Evolutionary conservation across 2,329 filamentous ascomycete species (phyloP).

Genomic region (Fusarium hainanense): DNA sequence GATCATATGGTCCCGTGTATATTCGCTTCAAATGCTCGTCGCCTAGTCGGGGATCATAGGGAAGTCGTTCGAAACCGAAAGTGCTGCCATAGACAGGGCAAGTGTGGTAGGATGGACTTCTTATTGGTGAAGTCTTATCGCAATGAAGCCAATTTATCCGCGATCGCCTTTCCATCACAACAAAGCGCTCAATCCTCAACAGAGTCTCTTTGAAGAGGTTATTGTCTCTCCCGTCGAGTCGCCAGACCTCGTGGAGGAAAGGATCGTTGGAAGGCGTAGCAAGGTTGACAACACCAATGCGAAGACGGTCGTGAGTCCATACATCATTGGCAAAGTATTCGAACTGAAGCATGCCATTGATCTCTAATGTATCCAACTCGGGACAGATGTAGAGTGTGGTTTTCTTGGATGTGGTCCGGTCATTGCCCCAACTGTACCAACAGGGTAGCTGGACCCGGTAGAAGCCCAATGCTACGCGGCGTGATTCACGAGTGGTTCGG

Average conservation of each 20-base stretch:
- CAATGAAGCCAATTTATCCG: accelerated
- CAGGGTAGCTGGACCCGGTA: conserved; percentile 9
- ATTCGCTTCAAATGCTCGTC: background rate
- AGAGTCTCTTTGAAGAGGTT: background rate
- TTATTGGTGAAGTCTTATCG: too few relatives aligned
- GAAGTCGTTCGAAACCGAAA: background rate
- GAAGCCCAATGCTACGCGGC: background rate
- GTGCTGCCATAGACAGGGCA: background rate
- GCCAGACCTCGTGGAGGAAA: accelerated
- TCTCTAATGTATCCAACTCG: background rate
- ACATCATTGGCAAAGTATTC: background rate
- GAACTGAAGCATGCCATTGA: accelerated
- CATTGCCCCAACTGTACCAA: background rate
- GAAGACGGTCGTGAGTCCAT: background rate
- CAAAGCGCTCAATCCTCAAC: background rate
- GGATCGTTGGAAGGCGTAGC: accelerated
- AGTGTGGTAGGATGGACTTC: background rate
- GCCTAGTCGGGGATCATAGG: background rate
- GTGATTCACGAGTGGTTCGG: background rate
- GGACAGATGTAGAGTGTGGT: background rate
- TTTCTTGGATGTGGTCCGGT: accelerated
- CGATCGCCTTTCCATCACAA: background rate
- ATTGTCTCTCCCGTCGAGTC: background rate
- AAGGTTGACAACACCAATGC: conserved; percentile 1
- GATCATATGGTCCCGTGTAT: accelerated